Conservation (phyloP, 2,329 filamentous ascomycete species). For the Dryadomyces quercus-mongolicae region DNA sequence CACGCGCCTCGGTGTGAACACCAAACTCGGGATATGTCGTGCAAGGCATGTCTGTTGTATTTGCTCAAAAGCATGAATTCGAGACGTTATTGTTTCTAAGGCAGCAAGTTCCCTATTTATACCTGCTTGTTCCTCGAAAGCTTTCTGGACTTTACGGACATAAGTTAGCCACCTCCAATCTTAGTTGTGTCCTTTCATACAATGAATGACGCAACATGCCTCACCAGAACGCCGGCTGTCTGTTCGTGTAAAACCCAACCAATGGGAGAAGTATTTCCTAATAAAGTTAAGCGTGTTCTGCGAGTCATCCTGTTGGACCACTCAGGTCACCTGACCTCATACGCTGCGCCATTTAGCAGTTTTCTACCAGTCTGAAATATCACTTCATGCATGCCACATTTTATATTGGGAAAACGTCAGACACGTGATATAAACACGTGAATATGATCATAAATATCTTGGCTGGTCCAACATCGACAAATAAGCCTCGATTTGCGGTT, state of each 20-base stretch:
- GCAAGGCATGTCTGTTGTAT: background rate
- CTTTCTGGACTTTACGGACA: background rate
- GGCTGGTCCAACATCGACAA: background rate
- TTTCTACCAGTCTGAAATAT: background rate
- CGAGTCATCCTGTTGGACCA: background rate
- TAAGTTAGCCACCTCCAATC: background rate
- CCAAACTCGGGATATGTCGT: background rate
- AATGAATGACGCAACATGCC: too few relatives aligned
- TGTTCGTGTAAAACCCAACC: background rate
- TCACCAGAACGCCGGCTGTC: too few relatives aligned
- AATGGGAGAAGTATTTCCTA: background rate
- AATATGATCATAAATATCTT: too few relatives aligned
- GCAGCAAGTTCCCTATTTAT: background rate
- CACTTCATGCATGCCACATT: background rate
- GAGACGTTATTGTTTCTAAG: background rate
- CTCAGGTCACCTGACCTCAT: background rate
- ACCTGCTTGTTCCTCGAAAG: background rate
- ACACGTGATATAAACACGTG: background rate
- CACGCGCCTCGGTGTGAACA: background rate
- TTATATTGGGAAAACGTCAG: background rate
- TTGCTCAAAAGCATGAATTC: background rate
- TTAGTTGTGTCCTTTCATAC: background rate
- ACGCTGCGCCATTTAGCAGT: background rate
- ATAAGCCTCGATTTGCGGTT: background rate
- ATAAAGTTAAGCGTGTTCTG: background rate